These are phyloP conservation scores for Erodium trifolium DNA, from an alignment of 441 rosid genomes.

Conservation along the genomic window DNA sequence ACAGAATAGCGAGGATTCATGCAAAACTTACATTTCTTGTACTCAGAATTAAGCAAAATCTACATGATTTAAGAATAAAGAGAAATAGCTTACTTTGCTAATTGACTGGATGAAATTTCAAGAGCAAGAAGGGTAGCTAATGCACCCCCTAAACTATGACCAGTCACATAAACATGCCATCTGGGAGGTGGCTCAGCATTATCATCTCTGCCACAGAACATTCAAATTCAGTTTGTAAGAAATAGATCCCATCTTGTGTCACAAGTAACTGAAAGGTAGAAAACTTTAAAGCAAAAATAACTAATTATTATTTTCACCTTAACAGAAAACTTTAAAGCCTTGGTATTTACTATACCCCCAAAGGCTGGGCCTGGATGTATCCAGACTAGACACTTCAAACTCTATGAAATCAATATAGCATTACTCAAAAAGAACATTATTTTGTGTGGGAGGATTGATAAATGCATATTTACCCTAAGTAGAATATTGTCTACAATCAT, in stretches of 20 bases:
- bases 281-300: neutral
- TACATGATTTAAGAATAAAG: slow-evolving; percentile 1
- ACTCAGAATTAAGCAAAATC: neutral
- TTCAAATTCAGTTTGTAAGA: neutral
- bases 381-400: too few relatives aligned
- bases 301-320: neutral
- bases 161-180: slow-evolving; percentile 92
- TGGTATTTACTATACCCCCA: too few relatives aligned
- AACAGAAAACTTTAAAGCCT: too few relatives aligned
- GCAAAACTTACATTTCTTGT: neutral
- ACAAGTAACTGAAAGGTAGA: neutral
- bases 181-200: slow-evolving; percentile 33
- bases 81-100: slow-evolving; percentile 56
- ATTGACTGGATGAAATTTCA: slow-evolving; percentile 86
- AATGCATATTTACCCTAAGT: too few relatives aligned
- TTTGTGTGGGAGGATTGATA: too few relatives aligned
- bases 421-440: too few relatives aligned
- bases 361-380: too few relatives aligned
- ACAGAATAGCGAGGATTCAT: neutral
- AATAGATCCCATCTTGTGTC: neutral
- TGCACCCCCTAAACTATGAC: slow-evolving; percentile 98
- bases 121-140: slow-evolving; percentile 84
- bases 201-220: slow-evolving; percentile 45
- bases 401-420: too few relatives aligned
- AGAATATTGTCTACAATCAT: too few relatives aligned